A percentile compares a stretch with the other conserved stretches of the same genome.
phyloP scores from a whole-genome alignment of 129 eudicot genomes.

The Flaveria ramosissima region DNA sequence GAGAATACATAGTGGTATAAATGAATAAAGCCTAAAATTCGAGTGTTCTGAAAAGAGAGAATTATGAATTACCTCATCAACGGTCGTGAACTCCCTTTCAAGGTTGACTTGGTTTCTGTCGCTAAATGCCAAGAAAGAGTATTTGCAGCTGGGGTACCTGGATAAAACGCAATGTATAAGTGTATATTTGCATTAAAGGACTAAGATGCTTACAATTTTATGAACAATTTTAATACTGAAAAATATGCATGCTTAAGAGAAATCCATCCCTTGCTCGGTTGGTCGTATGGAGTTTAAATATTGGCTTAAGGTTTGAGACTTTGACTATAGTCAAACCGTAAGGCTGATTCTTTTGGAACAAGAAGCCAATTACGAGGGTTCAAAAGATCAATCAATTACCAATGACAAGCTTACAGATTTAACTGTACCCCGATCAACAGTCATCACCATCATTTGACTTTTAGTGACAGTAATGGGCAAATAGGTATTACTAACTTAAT shows the following conservation, averaged over 20 bases:
- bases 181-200: neutral
- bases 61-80: constrained; percentile 31
- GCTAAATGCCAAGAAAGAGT: constrained; percentile 99
- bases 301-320: neutral
- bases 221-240: neutral
- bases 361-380: constrained; percentile 18
- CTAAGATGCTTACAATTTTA: neutral
- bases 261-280: neutral
- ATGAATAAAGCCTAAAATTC: neutral
- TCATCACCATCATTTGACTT: neutral
- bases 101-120: constrained; percentile 79
- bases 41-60: neutral
- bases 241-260: neutral
- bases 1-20: constrained; percentile 9
- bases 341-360: constrained; percentile 11
- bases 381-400: constrained; percentile 14
- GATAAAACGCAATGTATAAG: constrained; percentile 15
- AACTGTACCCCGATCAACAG: constrained; percentile 13
- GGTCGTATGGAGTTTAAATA: constrained; percentile 9
- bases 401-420: constrained; percentile 8
- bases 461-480: neutral
- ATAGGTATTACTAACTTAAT: neutral
- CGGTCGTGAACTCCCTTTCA: constrained; percentile 60
- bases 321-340: neutral
- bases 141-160: constrained; percentile 73